Conservation (phyloP, 164 flowering plant genomes). For the Saururus chinensis region DNA sequence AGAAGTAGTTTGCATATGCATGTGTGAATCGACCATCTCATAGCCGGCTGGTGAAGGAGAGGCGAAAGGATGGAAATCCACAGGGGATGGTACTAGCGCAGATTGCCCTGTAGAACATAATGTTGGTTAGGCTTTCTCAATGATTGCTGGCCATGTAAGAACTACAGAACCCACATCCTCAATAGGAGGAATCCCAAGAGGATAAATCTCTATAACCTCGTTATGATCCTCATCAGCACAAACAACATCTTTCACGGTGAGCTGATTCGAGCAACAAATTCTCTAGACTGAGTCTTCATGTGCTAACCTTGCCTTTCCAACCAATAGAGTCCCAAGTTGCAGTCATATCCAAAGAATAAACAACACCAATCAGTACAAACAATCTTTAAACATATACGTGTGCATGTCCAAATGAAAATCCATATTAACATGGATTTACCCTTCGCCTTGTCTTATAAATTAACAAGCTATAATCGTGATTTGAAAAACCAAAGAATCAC, state of each 20-base stretch:
- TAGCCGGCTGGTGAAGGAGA: neutral
- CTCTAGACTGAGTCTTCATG: slow-evolving; percentile 76
- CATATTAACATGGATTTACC: too few species aligned
- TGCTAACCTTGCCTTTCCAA: slow-evolving; percentile 88
- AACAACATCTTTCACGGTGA: slow-evolving; percentile 90
- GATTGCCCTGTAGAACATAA: neutral
- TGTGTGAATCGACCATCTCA: too few species aligned
- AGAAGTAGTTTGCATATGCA: too few species aligned
- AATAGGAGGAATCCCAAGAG: slow-evolving; percentile 49
- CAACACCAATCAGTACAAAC: too few species aligned
- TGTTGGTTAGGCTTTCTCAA: neutral
- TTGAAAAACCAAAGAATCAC: too few species aligned
- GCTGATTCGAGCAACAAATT: slow-evolving; percentile 92
- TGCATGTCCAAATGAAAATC: too few species aligned
- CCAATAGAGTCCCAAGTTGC: too few species aligned
- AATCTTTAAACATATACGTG: too few species aligned
- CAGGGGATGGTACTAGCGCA: too few species aligned
- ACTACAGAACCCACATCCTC: slow-evolving; percentile 4
- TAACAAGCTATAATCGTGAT: too few species aligned
- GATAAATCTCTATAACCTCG: too few species aligned
- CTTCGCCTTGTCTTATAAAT: too few species aligned
- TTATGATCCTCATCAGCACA: slow-evolving; percentile 77
- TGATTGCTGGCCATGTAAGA: neutral
- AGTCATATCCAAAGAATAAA: slow-evolving; percentile 69
- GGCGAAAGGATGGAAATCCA: neutral